Evolutionary conservation across 371 early-diverging fungal genomes (phyloP).

Genomic region (Mucor indicus): DNA sequence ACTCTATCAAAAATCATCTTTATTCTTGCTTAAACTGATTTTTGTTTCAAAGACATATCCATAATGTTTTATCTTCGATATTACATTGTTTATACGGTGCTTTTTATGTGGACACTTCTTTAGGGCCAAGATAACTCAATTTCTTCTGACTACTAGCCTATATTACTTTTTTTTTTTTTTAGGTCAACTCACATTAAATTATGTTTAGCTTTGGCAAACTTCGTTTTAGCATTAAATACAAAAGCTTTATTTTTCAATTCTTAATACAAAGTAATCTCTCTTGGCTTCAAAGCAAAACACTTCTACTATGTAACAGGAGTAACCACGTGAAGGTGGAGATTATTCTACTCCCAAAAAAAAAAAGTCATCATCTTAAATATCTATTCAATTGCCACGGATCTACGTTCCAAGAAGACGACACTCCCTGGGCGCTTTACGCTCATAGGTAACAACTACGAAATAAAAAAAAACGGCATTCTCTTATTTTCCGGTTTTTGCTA

Average conservation of each 20-base stretch:
- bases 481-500: too few relatives aligned
- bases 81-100: too few relatives aligned
- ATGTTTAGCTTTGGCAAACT: not conserved
- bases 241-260: not conserved
- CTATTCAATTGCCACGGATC: too few relatives aligned
- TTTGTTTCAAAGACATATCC: not conserved
- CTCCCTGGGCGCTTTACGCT: too few relatives aligned
- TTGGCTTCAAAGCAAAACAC: slow-evolving; percentile 15
- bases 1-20: not conserved
- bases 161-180: not conserved
- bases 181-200: not conserved
- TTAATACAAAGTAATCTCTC: slow-evolving; percentile 9
- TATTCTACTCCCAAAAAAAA: slow-evolving; percentile 18
- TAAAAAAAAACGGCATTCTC: too few relatives aligned
- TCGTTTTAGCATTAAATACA: not conserved
- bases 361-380: too few relatives aligned
- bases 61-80: too few relatives aligned
- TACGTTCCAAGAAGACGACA: too few relatives aligned
- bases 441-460: too few relatives aligned
- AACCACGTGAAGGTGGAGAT: slow-evolving; percentile 19
- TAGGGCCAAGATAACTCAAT: not conserved
- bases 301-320: slow-evolving; percentile 18
- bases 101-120: not conserved
- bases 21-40: not conserved
- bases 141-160: not conserved